These are phyloP conservation scores for Globisporangium carolinianum DNA, from an alignment of 352 stramenopile genomes.

Conservation along the genomic window DNA sequence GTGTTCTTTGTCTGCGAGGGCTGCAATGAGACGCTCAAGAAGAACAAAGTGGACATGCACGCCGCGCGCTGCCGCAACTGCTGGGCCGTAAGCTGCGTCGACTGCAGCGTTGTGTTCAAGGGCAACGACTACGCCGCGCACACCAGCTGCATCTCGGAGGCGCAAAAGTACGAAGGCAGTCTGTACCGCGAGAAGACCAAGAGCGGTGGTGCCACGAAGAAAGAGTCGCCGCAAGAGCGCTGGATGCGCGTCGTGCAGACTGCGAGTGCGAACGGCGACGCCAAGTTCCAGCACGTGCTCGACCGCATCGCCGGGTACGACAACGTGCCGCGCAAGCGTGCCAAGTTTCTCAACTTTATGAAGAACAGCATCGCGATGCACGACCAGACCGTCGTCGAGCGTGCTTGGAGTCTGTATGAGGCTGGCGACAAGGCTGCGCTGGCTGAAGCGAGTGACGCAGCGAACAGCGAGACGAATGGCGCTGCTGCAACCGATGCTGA, in stretches of 20 bases:
- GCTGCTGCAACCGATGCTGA: conserved; percentile 7
- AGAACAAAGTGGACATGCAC: conserved; percentile 91
- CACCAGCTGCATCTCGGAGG: conserved; percentile 91
- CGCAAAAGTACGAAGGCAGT: conserved; percentile 91
- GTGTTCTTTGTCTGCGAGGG: conserved; percentile 86
- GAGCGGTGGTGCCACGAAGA: conserved; percentile 42
- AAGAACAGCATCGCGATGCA: conserved; percentile 71
- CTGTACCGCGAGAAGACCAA: conserved; percentile 76
- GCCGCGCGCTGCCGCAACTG: conserved; percentile 78
- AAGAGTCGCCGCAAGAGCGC: conserved; percentile 82
- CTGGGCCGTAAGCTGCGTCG: conserved; percentile 91
- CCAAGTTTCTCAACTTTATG: conserved; percentile 92
- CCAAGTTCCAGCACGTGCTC: conserved; percentile 60
- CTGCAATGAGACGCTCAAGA: conserved; percentile 92
- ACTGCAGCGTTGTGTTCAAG: conserved; percentile 89
- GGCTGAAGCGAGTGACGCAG: conserved; percentile 6
- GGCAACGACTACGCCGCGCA: conserved; percentile 86
- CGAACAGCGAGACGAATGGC: conserved; percentile 4
- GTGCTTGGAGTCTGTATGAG: conserved; percentile 71
- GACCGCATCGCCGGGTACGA: conserved; percentile 70
- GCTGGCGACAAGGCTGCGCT: conserved; percentile 45
- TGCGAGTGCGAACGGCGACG: conserved; percentile 36
- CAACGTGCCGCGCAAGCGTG: conserved; percentile 91
- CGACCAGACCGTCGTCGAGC: conserved; percentile 41
- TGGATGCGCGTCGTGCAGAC: conserved; percentile 78